A percentile compares a stretch with the other conserved stretches of the same genome.
phyloP scores from a whole-genome alignment of 139 green algal species.

The Tetratostichococcus sp. region DNA sequence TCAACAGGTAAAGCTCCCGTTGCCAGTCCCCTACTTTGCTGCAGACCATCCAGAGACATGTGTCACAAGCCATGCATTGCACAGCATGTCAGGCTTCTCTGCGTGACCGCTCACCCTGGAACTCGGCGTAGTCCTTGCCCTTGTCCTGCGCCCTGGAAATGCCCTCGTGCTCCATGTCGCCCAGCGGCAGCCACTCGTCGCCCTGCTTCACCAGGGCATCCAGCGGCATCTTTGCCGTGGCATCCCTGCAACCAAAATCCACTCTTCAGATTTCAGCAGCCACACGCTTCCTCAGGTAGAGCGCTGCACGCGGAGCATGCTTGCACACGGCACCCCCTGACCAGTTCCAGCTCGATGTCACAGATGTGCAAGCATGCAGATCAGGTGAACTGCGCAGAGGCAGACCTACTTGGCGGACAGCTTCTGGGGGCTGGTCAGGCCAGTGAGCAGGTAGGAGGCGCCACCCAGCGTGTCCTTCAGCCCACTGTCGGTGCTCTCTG shows the following conservation, averaged over 20 bases:
- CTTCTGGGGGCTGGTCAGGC: not conserved
- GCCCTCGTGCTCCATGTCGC: not conserved
- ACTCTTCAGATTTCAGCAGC: no score
- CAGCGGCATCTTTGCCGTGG: not conserved
- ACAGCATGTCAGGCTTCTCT: no score
- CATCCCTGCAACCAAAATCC: not conserved
- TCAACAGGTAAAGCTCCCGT: no score
- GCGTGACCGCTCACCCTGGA: not conserved
- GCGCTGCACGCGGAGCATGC: no score
- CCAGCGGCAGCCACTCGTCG: not conserved
- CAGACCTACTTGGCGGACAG: not conserved
- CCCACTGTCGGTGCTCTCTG: constrained; percentile 12
- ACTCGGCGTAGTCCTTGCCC: not conserved
- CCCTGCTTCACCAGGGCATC: not conserved
- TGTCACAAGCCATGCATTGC: no score
- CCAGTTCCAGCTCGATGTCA: no score
- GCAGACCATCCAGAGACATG: no score
- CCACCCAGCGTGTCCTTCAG: constrained; percentile 21
- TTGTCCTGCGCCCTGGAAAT: not conserved
- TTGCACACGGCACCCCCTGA: no score
- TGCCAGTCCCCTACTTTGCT: no score
- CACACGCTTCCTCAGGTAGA: no score
- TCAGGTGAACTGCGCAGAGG: not conserved
- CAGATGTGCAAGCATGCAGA: no score
- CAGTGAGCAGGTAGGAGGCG: constrained; percentile 19